phyloP scores from a whole-genome alignment of 164 flowering plant genomes.

The Warburgia ugandensis region DNA sequence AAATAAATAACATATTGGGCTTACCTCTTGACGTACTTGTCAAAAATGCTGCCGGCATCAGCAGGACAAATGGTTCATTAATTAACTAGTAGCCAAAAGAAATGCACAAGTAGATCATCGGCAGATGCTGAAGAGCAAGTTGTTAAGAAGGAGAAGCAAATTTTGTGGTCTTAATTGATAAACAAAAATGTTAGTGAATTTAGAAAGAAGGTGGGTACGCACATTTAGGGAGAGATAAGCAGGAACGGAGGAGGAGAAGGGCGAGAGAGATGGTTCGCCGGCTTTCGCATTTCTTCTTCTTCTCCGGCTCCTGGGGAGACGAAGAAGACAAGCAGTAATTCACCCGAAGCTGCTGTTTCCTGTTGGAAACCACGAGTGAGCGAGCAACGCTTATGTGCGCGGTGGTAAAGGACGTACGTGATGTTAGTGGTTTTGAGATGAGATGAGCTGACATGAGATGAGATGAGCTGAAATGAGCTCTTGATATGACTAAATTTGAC shows the following conservation, averaged over 20 bases:
- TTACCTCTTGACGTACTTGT: constrained; percentile 76
- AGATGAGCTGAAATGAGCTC: no score
- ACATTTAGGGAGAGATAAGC: constrained; percentile 37
- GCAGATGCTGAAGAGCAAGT: not conserved
- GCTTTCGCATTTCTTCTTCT: no score
- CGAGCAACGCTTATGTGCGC: no score
- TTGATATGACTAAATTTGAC: no score
- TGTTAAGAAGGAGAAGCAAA: not conserved
- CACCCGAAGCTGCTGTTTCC: no score
- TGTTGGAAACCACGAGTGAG: no score
- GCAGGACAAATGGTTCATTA: constrained; percentile 13
- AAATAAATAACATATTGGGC: not conserved
- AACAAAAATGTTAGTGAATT: no score
- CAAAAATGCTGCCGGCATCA: constrained; percentile 41
- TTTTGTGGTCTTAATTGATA: not conserved
- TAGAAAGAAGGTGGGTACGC: constrained; percentile 11
- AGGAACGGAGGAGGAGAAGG: constrained; percentile 24
- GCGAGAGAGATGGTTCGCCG: constrained; percentile 48
- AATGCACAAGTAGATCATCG: not conserved
- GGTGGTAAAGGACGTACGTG: no score
- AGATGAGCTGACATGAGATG: no score
- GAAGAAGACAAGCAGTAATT: no score
- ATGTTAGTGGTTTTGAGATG: no score
- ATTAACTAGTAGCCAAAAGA: not conserved
- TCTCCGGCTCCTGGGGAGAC: no score